Evolutionary conservation across 2,329 filamentous ascomycete genomes (phyloP).

Genomic region (Berkeleyomyces basicola): DNA sequence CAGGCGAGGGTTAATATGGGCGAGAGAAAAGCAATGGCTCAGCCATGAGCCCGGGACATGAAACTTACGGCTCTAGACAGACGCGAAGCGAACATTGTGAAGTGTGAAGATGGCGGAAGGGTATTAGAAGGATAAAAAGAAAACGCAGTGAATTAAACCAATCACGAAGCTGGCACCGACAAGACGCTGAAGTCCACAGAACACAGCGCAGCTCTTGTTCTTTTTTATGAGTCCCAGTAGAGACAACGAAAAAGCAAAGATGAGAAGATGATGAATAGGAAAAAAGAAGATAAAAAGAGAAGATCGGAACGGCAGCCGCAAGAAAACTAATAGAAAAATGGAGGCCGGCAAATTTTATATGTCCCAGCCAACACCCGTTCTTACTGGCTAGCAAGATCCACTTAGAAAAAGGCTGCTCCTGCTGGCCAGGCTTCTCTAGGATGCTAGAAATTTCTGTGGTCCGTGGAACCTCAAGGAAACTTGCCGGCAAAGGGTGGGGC

Average conservation of each 20-base stretch:
- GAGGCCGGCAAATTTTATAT: slow-evolving; percentile 12
- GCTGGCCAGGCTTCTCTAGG: slow-evolving; percentile 1
- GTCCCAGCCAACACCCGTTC: background rate
- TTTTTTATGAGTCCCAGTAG: background rate
- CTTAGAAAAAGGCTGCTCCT: background rate
- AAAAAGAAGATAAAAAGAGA: slow-evolving; percentile 13
- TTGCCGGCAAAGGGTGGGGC: background rate
- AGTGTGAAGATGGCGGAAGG: slow-evolving; percentile 19
- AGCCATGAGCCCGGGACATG: background rate
- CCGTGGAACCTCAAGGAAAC: slow-evolving; percentile 10
- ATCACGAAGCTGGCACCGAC: slow-evolving; percentile 16
- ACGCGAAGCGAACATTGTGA: slow-evolving; percentile 55
- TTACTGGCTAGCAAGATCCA: slow-evolving; percentile 11
- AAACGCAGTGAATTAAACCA: slow-evolving; percentile 18
- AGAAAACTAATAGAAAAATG: slow-evolving; percentile 5
- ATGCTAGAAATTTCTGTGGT: slow-evolving; percentile 13
- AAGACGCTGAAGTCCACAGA: slow-evolving; percentile 6
- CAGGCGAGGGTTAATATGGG: background rate
- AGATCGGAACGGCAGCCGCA: background rate
- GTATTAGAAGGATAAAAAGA: slow-evolving; percentile 23
- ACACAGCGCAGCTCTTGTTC: slow-evolving; percentile 3
- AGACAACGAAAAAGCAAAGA: slow-evolving; percentile 18
- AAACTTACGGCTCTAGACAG: slow-evolving; percentile 58
- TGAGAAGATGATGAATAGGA: slow-evolving; percentile 15
- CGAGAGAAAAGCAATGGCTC: background rate